Base-by-base conservation (phyloP, 352 stramenopile genomes). In the Phytophthora palmivora region DNA sequence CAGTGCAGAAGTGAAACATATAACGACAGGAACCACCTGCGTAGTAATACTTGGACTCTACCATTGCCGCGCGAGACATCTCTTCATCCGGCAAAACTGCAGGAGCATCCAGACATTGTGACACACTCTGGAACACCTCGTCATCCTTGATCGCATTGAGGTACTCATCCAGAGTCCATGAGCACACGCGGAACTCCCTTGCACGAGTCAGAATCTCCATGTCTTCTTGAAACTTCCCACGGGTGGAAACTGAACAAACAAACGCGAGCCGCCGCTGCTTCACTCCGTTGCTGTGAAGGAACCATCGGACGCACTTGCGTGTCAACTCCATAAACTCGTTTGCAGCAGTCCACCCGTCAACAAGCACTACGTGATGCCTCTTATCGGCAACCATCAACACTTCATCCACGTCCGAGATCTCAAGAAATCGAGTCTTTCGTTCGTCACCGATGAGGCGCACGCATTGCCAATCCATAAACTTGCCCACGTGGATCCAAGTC, bases 31-130 rank as follows among this genome's bases (percentile, higher is more conserved):
- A 61, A 11, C 58, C 58, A 55, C 58, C 48, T 15, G 50, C 59
- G 46, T 58, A 52, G 30, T 58, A 62, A 42, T 62, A 48, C 51
- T 67, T 67, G 15, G 59, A 32, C n/a, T 47, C 15, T 19, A 67
- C 41, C 43, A 62, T 38, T 10, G 34, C 44, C 18, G 9, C 34
- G 14, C 58, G 49, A 45, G 24, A 39, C n/a, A 50, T 30, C n/a
- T 52, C n/a, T 46, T 38, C 41, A 53, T 34, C 24, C 30, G 30
- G 30, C 30, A 34, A 34, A 3, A 34, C 30, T 45, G 3, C 22
- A 34, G 22, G 6, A 3, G 18, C 38, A 36, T 63, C 45, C 42
- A 57, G 37, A 44, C 30, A 28, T 38, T 14, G 15, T 36, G 42
- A 56, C 3, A 63, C 55, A 36, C 18, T 54, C 9, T 16, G 11